Conservation (phyloP, 305 asterid species). For the Fraxinus dipetala region DNA sequence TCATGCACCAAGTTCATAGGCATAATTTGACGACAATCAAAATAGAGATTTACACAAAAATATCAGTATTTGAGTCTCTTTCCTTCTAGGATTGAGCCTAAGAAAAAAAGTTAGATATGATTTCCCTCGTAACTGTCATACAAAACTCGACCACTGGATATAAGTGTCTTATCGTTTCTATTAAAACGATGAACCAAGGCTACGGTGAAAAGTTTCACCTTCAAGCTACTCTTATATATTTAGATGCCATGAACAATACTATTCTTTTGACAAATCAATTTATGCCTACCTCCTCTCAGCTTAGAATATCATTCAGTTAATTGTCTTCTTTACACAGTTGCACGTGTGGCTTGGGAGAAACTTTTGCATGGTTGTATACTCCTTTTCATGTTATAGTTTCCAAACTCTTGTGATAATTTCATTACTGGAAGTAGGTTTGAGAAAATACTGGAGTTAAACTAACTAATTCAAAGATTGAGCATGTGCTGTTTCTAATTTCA, state of each 20-base stretch:
- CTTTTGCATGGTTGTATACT: background rate
- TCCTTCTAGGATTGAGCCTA: background rate
- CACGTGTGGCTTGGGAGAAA: background rate
- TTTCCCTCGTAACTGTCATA: background rate
- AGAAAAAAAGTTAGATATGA: background rate
- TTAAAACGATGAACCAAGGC: background rate
- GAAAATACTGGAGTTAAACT: background rate
- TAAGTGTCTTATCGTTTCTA: background rate
- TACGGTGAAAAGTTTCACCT: background rate
- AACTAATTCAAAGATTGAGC: background rate
- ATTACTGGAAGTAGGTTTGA: background rate
- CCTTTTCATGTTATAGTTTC: background rate
- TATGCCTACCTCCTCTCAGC: background rate
- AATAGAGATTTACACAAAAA: background rate
- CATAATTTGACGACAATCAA: background rate
- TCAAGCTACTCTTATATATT: background rate
- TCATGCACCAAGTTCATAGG: background rate
- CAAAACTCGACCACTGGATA: background rate
- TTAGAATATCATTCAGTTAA: background rate
- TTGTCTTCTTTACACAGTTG: background rate
- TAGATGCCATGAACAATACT: background rate
- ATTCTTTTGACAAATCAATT: background rate
- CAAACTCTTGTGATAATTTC: background rate
- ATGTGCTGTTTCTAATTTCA: background rate
- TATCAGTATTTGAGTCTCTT: background rate